Base-by-base conservation (phyloP, 768 basidiomycete genomes). In the Terana coerulea region DNA sequence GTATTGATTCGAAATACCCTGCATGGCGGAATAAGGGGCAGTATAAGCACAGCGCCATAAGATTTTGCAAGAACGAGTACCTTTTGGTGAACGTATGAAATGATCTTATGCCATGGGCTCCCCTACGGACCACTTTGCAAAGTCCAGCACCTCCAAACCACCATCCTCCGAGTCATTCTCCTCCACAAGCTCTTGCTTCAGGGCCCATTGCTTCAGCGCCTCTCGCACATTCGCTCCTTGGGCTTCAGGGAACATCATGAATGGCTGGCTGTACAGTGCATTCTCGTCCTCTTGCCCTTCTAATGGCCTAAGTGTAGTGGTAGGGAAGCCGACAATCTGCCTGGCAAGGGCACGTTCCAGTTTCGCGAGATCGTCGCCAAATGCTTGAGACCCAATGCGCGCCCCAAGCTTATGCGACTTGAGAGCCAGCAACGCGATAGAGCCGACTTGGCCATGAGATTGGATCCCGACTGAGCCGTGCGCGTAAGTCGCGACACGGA, bases 301-400 rank as follows among this genome's bases (percentile, higher is more conserved):
- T 1, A 56, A 56, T 5, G 65, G 55, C 10, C 62, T 67, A 17
- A 92, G 71, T 0, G 71, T 72, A 14, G 69, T 67, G 0, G 90
- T 90, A 24, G 88, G 82, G 62, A 94, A 86, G 2, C 92, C 94
- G 19, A 83, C 82, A 45, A 92, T 84, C 68, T 95, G 94, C 35
- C 91, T 78, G 9, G 86, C 87, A n/a, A 95, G 56, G 2, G 86
- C 79, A 21, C 89, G 82, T 58, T 88, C 83, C 12, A 95, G 72
- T 36, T 75, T 74, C 28, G 72, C 72, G 15, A 90, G 69, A 33
- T 87, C 80, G n/a, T 70, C 64, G 24, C 72, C 68, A 59, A 86
- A 84, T n/a, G 62, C 63, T 42, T 75, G 65, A 2, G 76, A 73
- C 14, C 66, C 67, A 39, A 84, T 64, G 54, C 77, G 61, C 24